Percentiles rank a stretch among this genome's conserved stretches.
These are phyloP conservation scores for Lagenidium giganteum DNA, from an alignment of 352 stramenopile species.

Conservation along the genomic window DNA sequence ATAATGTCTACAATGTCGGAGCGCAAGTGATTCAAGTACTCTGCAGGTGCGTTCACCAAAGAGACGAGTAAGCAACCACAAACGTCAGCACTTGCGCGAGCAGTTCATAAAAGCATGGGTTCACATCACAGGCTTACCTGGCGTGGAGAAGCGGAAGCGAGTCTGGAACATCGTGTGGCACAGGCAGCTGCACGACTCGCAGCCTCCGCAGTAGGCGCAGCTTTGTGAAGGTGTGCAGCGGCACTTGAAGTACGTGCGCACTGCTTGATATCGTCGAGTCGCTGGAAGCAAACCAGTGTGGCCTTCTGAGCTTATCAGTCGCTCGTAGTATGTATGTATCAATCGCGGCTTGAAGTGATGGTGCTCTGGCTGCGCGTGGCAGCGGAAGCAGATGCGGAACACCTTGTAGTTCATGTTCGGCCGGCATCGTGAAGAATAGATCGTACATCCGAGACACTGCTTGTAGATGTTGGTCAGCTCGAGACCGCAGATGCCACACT, in stretches of 20 bases:
- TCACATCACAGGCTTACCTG: no score
- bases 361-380: slow-evolving; percentile 60
- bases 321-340: slow-evolving; percentile 59
- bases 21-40: slow-evolving; percentile 30
- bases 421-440: slow-evolving; percentile 48
- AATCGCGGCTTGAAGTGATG: slow-evolving; percentile 67
- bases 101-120: not conserved
- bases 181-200: slow-evolving; percentile 74
- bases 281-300: slow-evolving; percentile 63
- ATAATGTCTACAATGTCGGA: slow-evolving; percentile 36
- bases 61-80: not conserved
- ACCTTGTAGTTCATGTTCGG: slow-evolving; percentile 62
- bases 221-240: slow-evolving; percentile 48
- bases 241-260: slow-evolving; percentile 73
- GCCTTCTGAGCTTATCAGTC: slow-evolving; percentile 63
- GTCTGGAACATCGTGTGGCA: slow-evolving; percentile 87
- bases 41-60: no score
- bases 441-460: slow-evolving; percentile 72
- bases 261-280: slow-evolving; percentile 57
- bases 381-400: slow-evolving; percentile 71
- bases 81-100: not conserved
- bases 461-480: slow-evolving; percentile 87
- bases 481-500: slow-evolving; percentile 55
- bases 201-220: slow-evolving; percentile 69
- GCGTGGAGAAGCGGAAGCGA: slow-evolving; percentile 68